Evolutionary conservation across 2,329 filamentous ascomycete genomes (phyloP), one percentile per base, ranked within the genome.

Genomic region (Zasmidium cellare): DNA sequence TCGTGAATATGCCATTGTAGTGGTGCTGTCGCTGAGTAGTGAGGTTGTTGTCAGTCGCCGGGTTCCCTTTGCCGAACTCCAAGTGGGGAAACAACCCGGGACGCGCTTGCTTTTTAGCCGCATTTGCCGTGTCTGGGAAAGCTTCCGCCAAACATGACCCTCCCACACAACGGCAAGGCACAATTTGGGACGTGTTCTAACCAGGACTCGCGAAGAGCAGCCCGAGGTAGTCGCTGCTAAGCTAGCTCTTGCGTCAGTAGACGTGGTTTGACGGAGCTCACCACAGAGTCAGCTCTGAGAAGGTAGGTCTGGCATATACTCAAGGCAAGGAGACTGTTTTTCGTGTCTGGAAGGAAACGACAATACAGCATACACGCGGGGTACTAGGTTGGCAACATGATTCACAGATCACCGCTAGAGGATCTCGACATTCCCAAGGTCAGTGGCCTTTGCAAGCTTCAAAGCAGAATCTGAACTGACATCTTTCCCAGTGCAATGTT

Each of bases 401-500:
- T 69, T n/a, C 57, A 65, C 50, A 62, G 48, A 11, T 67, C 65
- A 22, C 60, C 60, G 2, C 31, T 67, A 11, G 58, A 65, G 24
- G 67, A 69, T 55, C 48, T 69, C 12, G 64, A 69, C 51, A 69
- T 69, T n/a, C 65, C 67, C 9, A 69, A 66, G 61, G 66, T 61
- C 52, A 51, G 56, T 31, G 12, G 2, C 12, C 3, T 14, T 19
- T 44, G 14, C n/a, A 19, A n/a, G 18, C 9, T 31, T 14, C 12
- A 44, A 16, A 3, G 12, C 20, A 23, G 2, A 38, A 11, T 35
- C 48, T 51, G 18, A 55, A 14, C 23, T 23, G 46, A 48, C 28
- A 24, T 19, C 11, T 18, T 2, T 23, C 5, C 20, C 72, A 79
- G 70, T 77, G 71, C 62, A 82, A 80, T 67, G 67, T 77, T 51